phyloP scores from a whole-genome alignment of 345 rosid species.

The Anacardium occidentale region DNA sequence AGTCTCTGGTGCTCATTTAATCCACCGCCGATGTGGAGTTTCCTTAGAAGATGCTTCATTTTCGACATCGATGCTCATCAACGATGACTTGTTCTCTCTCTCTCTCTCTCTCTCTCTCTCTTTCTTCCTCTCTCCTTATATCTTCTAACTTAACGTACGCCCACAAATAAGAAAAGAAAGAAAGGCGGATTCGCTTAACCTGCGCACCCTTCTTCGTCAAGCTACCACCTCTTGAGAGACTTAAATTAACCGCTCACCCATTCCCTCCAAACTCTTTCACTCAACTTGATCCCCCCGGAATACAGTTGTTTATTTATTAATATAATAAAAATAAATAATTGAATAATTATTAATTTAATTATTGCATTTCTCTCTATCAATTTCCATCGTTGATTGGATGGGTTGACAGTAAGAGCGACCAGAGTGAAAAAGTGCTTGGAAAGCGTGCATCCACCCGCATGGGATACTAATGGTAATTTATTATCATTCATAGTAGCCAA shows the following conservation, averaged over 20 bases:
- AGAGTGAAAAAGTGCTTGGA: too few relatives aligned
- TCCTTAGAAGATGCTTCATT: conserved; percentile 87
- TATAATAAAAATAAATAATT: too few relatives aligned
- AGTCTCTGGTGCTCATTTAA: conserved; percentile 54
- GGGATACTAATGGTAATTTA: too few relatives aligned
- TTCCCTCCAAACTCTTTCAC: conserved; percentile 36
- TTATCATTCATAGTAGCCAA: too few relatives aligned
- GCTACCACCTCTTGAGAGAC: conserved; percentile 46
- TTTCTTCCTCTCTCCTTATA: conserved; percentile 6
- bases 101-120: conserved; percentile 18
- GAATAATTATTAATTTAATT: too few relatives aligned
- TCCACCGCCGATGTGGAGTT: conserved; percentile 89
- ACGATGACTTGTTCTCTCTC: conserved; percentile 38
- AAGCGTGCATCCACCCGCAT: too few relatives aligned
- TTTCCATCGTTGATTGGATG: neutral
- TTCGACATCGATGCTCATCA: conserved; percentile 85
- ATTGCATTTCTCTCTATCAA: neutral
- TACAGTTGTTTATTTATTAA: too few relatives aligned
- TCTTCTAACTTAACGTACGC: conserved; percentile 53
- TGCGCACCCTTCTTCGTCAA: conserved; percentile 68
- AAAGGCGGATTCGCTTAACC: conserved; percentile 60
- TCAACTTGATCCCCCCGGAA: neutral
- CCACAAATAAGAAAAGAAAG: conserved; percentile 20
- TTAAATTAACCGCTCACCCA: conserved; percentile 53
- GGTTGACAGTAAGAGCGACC: too few relatives aligned